These are phyloP conservation scores for Martensiomyces pterosporus DNA, from an alignment of 192 early-diverging fungal species.

Conservation along the genomic window DNA sequence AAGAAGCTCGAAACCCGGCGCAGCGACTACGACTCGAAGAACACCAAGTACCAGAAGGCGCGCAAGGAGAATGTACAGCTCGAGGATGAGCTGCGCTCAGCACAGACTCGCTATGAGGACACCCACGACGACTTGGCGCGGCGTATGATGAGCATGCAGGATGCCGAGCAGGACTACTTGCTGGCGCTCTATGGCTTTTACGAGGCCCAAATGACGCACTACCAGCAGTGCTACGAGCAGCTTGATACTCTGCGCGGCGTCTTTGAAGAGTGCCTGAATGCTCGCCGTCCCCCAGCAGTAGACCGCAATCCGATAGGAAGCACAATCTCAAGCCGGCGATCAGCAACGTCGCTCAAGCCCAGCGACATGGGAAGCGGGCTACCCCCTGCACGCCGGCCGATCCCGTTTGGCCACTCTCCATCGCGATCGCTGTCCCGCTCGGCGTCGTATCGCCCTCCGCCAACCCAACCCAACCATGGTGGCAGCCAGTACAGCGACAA, in stretches of 20 bases:
- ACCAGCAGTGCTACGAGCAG: constrained; percentile 32
- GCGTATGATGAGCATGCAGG: constrained; percentile 79
- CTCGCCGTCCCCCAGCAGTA: constrained; percentile 30
- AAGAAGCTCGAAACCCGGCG: constrained; percentile 86
- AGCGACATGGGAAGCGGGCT: constrained; percentile 7
- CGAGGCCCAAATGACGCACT: constrained; percentile 45
- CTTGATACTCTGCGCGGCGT: constrained; percentile 23
- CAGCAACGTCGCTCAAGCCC: constrained; percentile 23
- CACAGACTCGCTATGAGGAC: constrained; percentile 93
- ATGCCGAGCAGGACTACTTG: constrained; percentile 67
- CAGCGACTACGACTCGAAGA: constrained; percentile 89
- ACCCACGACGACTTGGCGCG: constrained; percentile 68
- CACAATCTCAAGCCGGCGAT: constrained; percentile 19
- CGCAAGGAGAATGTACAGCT: constrained; percentile 89
- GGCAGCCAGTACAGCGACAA: constrained; percentile 37
- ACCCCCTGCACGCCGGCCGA: constrained; percentile 18
- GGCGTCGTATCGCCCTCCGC: constrained; percentile 15
- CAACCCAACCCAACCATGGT: constrained; percentile 16
- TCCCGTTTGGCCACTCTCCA: constrained; percentile 20
- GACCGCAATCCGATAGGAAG: constrained; percentile 30
- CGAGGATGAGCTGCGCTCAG: constrained; percentile 84
- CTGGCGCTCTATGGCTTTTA: constrained; percentile 52
- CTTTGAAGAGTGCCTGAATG: constrained; percentile 35
- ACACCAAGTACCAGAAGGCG: constrained; percentile 79
- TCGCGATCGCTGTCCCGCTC: constrained; percentile 26